These are phyloP conservation scores for Lophiostoma macrostomum DNA, from an alignment of 495 filamentous ascomycete genomes.

Conservation along the genomic window DNA sequence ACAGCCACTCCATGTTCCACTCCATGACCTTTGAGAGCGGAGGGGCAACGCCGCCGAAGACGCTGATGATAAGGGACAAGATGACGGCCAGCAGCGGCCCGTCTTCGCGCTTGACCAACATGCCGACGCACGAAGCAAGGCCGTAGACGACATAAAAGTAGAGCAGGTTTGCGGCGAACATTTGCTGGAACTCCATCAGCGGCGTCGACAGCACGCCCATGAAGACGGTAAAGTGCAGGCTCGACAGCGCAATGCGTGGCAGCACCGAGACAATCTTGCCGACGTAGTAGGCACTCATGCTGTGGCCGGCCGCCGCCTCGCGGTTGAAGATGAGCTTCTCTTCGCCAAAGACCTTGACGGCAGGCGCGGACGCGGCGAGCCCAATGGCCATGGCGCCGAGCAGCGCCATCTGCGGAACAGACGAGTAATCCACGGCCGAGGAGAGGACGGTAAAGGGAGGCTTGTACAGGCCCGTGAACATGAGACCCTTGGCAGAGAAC, in stretches of 20 bases:
- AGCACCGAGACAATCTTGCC: slow-evolving; percentile 53
- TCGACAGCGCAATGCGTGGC: slow-evolving; percentile 49
- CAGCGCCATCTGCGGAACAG: slow-evolving; percentile 50
- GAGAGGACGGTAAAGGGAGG: slow-evolving; percentile 52
- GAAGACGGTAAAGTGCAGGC: slow-evolving; percentile 54
- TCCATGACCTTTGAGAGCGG: slow-evolving; percentile 46
- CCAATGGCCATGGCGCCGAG: slow-evolving; percentile 53
- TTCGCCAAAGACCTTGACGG: slow-evolving; percentile 56
- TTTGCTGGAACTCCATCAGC: slow-evolving; percentile 45
- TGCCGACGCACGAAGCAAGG: slow-evolving; percentile 45
- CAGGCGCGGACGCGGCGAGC: slow-evolving; percentile 52
- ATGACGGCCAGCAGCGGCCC: slow-evolving; percentile 34
- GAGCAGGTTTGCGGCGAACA: slow-evolving; percentile 49
- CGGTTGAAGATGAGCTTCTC: slow-evolving; percentile 54
- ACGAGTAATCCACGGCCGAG: slow-evolving; percentile 47
- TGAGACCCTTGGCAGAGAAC: slow-evolving; percentile 46
- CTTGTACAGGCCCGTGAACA: slow-evolving; percentile 53
- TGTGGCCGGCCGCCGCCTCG: slow-evolving; percentile 54
- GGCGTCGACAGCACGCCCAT: slow-evolving; percentile 52
- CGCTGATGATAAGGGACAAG: slow-evolving; percentile 30
- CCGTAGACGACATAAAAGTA: slow-evolving; percentile 61
- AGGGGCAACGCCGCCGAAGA: slow-evolving; percentile 47
- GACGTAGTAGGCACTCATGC: slow-evolving; percentile 53
- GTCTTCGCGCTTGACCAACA: slow-evolving; percentile 38
- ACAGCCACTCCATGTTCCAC: slow-evolving; percentile 56